These are phyloP conservation scores for Vigna mungo DNA, from an alignment of 306 rosid species.

Conservation along the genomic window DNA sequence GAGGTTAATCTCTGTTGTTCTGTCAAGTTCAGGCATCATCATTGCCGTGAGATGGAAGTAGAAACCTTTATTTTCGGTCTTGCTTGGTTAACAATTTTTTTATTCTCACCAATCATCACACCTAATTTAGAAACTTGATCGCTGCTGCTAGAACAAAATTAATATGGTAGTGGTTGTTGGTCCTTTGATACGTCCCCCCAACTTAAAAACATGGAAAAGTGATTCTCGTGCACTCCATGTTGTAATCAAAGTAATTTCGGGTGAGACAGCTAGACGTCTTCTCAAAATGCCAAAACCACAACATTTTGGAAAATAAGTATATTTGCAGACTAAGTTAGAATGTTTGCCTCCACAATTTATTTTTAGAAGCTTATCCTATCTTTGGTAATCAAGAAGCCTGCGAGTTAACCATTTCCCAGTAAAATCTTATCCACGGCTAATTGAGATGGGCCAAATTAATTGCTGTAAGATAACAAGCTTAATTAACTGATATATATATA, in stretches of 20 bases:
- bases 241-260: neutral
- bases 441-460: neutral
- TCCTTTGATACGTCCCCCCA: neutral
- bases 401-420: neutral
- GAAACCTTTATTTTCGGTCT: neutral
- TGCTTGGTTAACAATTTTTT: constrained; percentile 6
- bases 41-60: constrained; percentile 16
- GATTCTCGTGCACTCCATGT: constrained; percentile 2
- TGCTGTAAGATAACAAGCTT: neutral
- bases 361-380: constrained; percentile 2
- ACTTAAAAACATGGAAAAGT: neutral
- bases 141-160: neutral
- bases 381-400: neutral
- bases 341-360: neutral
- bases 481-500: neutral
- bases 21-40: neutral
- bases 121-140: constrained; percentile 15
- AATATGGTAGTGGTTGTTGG: neutral
- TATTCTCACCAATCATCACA: constrained; percentile 11
- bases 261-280: constrained; percentile 1
- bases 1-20: too few species aligned
- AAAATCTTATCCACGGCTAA: neutral
- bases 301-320: constrained; percentile 5
- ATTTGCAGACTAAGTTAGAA: neutral
- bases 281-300: neutral